Evolutionary conservation across 2,329 filamentous ascomycete species (phyloP).

Genomic region (Colletotrichum gigasporum): DNA sequence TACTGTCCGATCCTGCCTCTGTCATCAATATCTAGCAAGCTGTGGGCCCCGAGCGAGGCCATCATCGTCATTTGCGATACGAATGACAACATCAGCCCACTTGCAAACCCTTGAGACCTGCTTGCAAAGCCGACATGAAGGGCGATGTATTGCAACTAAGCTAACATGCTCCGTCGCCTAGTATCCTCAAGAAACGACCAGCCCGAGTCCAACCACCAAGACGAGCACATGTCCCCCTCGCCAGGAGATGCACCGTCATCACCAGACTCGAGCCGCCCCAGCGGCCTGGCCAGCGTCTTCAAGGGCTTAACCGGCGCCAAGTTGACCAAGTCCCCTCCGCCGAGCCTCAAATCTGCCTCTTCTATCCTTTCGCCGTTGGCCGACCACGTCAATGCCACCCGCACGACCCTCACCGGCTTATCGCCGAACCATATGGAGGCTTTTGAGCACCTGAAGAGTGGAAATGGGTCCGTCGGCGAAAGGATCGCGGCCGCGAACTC

Average conservation of each 20-base stretch:
- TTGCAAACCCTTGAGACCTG: background rate
- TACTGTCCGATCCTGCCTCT: background rate
- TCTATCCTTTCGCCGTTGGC: slow-evolving; percentile 49
- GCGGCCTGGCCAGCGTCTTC: slow-evolving; percentile 71
- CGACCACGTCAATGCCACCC: slow-evolving; percentile 55
- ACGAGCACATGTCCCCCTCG: slow-evolving; percentile 68
- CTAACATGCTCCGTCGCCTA: slow-evolving; percentile 33
- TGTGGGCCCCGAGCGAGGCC: slow-evolving; percentile 12
- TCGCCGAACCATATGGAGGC: slow-evolving; percentile 63
- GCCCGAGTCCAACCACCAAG: slow-evolving; percentile 24
- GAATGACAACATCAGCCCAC: slow-evolving; percentile 16
- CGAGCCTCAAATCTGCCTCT: slow-evolving; percentile 50
- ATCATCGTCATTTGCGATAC: slow-evolving; percentile 10
- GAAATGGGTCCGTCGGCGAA: slow-evolving; percentile 58
- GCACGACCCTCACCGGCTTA: slow-evolving; percentile 52
- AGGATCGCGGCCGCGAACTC: slow-evolving; percentile 66
- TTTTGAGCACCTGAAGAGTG: slow-evolving; percentile 60
- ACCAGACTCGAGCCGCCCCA: slow-evolving; percentile 63
- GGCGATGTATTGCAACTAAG: background rate
- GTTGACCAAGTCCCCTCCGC: slow-evolving; percentile 60
- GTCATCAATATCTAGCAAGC: background rate
- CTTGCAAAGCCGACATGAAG: slow-evolving; percentile 18
- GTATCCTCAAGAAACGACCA: slow-evolving; percentile 5
- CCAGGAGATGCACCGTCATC: slow-evolving; percentile 65
- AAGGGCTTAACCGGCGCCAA: slow-evolving; percentile 68